Evolutionary conservation across 306 rosid genomes (phyloP), one percentile per base, ranked within the genome.

Genomic region (Herpetospermum pedunculosum): DNA sequence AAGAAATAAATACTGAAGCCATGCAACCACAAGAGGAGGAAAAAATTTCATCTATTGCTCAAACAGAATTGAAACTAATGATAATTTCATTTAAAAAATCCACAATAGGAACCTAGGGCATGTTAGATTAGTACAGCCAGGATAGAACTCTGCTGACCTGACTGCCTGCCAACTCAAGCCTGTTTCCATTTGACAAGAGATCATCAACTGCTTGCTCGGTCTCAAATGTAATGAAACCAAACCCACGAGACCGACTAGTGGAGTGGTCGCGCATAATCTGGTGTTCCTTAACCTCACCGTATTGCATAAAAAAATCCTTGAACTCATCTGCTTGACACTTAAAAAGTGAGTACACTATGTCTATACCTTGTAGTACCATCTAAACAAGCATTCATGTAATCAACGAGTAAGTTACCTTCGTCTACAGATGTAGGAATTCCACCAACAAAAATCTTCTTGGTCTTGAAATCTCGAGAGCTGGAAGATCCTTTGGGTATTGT

Each of bases 361-460:
- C 87, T 87, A 86, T 77, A 90, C 83, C 87, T 87, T 93, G 74
- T 82, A 46, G 57, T 43, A 6, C 11, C 35, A 49, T 57, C 75
- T 47, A 59, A 43, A 28, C 21, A 79, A 74, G 16, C 65, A 28
- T 28, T 46, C 11, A 16, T 41, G 75, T 77, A 68, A 26, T 67
- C 73, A 38, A 78, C n/a, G n/a, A n/a, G n/a, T 30, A 60, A 58
- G 78, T 75, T 81, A 92, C 98, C 98, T 85, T 90, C 98, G 75
- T 88, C 86, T 68, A 92, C 90, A 16, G 88, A 77, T 79, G 98
- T 81, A 50, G 98, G 98, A 81, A 92, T 92, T 21, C 98, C 98
- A 64, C 98, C 98, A 70, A 90, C 98, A 75, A 92, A 92, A 38
- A 92, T 87, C 84, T 92, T 92, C 88, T 85, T 92, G 11, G 98